Conservation (phyloP, 352 stramenopile species). For the Phytophthora nicotianae region DNA sequence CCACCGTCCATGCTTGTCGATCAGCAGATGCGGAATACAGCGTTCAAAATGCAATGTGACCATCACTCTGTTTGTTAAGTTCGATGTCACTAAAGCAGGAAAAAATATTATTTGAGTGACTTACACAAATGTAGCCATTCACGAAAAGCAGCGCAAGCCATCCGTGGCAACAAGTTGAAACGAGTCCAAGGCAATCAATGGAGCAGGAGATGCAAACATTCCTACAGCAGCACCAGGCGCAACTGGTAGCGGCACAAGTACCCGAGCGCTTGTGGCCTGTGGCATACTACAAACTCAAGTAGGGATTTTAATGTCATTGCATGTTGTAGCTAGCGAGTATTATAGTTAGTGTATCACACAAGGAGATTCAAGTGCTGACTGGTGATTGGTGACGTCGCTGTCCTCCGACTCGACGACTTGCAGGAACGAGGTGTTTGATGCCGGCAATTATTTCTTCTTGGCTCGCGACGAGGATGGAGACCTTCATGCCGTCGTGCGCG, state of each 20-base stretch:
- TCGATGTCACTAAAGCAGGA: background rate
- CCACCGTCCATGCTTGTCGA: conserved; percentile 19
- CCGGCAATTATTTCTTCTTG: conserved; percentile 53
- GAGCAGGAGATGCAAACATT: conserved; percentile 53
- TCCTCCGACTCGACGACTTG: conserved; percentile 1
- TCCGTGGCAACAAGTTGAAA: background rate
- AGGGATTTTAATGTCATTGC: conserved; percentile 7
- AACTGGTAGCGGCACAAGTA: conserved; percentile 45
- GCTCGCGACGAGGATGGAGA: conserved; percentile 53
- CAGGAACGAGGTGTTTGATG: conserved; percentile 56
- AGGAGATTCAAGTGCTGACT: conserved; percentile 12
- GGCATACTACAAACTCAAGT: conserved; percentile 60
- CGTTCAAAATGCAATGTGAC: conserved; percentile 21
- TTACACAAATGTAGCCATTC: conserved; percentile 1
- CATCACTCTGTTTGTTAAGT: conserved; percentile 18
- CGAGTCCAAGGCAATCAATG: conserved; percentile 22
- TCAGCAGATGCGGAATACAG: background rate
- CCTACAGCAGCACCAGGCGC: conserved; percentile 47
- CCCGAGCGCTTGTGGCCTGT: conserved; percentile 50
- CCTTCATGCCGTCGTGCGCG: conserved; percentile 48
- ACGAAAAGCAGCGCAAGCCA: background rate
- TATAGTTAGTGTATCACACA: background rate
- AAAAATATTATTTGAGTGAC: background rate
- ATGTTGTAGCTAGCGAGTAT: no score
- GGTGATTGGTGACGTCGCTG: conserved; percentile 11